Base-by-base conservation (phyloP, 1,139 yeast species). In the Komagataea norvegica region DNA sequence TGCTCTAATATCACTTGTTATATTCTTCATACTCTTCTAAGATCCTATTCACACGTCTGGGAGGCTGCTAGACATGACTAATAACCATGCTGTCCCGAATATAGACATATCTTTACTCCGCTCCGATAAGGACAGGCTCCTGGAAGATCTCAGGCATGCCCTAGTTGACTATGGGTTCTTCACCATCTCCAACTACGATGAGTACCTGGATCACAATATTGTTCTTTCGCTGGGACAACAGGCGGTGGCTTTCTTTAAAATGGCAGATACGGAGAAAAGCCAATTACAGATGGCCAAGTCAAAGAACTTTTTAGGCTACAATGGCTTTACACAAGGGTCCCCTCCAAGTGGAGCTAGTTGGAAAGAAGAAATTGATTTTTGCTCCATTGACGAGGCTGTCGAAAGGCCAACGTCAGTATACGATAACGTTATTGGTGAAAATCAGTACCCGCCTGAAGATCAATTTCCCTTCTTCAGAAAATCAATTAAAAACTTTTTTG, bases 271-370 rank as follows among this genome's bases (percentile, higher is more conserved):
- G 4, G 70, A 65, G 40, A 78, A 78, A 54, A 50, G 61, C 36
- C 59, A 58, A 14, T 60, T 76, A 33, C 73, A 70, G 32, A 79
- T 79, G 80, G 62, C 66, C 27, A 64, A 75, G 33, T 73, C 76
- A 28, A 77, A 74, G 11, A 81, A 79, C 48, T 78, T 79, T 51
- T 60, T 77, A 34, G 87, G 87, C 0, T 79, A 79, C 31, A 76
- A 42, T 32, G 42, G 38, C 0, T 10, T 37, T 5, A 45, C 28
- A 26, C 34, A 35, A 42, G 82, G 77, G 50, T 67, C 71, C 40
- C 77, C 84, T 0, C 73, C 77, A 11, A 59, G 61, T 31, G 63
- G 63, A 16, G 64, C 73, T 6, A 83, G 77, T 47, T 67, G 79
- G 70, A 61, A 83, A 40, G 85, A 78, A 49, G 83, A 78, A 55